Evolutionary conservation across 495 filamentous ascomycete genomes (phyloP).

Genomic region (Penicillium cataractarum): DNA sequence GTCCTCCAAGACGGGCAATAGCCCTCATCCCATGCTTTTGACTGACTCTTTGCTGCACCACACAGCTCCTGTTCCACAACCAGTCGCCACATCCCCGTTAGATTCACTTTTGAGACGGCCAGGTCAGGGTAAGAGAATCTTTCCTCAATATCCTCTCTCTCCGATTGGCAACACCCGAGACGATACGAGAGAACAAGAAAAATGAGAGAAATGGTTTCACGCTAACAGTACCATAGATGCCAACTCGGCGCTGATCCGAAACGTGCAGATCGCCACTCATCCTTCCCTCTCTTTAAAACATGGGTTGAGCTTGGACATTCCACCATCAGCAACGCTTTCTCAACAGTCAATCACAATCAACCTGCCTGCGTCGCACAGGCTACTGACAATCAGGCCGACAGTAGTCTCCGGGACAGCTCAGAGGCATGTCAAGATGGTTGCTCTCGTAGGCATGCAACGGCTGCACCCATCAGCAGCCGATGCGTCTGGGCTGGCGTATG

Average conservation of each 20-base stretch:
- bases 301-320: slow-evolving; percentile 58
- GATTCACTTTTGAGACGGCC: slow-evolving; percentile 48
- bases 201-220: neutral
- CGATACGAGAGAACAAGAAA: neutral
- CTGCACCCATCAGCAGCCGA: slow-evolving; percentile 48
- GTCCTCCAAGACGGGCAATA: neutral
- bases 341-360: slow-evolving; percentile 72
- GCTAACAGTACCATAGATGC: slow-evolving; percentile 36
- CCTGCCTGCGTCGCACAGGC: slow-evolving; percentile 63
- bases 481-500: slow-evolving; percentile 57
- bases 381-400: slow-evolving; percentile 65
- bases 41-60: neutral
- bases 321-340: slow-evolving; percentile 59
- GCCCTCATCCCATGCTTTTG: neutral
- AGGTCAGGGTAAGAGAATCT: slow-evolving; percentile 53
- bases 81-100: slow-evolving; percentile 29
- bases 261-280: slow-evolving; percentile 67
- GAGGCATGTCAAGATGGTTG: slow-evolving; percentile 66
- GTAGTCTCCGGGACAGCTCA: slow-evolving; percentile 58
- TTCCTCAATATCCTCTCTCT: neutral
- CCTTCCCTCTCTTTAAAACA: slow-evolving; percentile 58
- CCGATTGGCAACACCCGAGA: neutral
- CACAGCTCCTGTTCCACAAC: slow-evolving; percentile 16
- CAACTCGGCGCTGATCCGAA: slow-evolving; percentile 65
- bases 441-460: slow-evolving; percentile 53